Evolutionary conservation across 2,329 filamentous ascomycete species (phyloP).

Genomic region (Huntiella abstrusa): DNA sequence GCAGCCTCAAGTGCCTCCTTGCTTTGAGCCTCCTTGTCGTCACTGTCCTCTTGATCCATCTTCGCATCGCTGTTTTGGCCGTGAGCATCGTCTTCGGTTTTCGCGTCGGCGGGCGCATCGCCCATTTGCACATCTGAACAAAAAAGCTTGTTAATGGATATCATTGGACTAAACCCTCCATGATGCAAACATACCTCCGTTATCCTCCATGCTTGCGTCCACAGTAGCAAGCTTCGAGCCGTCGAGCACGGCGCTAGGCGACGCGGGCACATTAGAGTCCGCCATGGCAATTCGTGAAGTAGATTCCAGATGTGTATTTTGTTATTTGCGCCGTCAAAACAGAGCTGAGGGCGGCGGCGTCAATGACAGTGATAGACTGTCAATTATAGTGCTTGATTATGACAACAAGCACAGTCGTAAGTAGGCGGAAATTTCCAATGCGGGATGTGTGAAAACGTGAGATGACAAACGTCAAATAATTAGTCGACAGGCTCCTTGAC

Average conservation of each 20-base stretch:
- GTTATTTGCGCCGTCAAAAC: too few relatives aligned
- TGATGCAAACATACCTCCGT: constrained; percentile 7
- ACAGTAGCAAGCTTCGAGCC: constrained; percentile 1
- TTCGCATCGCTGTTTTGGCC: constrained; percentile 24
- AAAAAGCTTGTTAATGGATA: background rate
- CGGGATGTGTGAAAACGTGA: too few relatives aligned
- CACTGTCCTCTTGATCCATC: constrained; percentile 30
- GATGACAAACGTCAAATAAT: too few relatives aligned
- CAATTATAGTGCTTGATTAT: too few relatives aligned
- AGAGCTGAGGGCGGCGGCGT: too few relatives aligned
- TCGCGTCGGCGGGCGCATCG: constrained; percentile 28
- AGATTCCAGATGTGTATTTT: background rate
- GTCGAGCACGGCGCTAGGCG: background rate
- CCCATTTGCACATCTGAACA: constrained; percentile 44
- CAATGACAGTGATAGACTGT: too few relatives aligned
- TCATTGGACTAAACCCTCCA: background rate
- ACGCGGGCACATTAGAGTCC: background rate
- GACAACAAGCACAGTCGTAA: too few relatives aligned
- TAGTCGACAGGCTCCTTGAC: too few relatives aligned
- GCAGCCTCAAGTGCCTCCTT: constrained; percentile 71
- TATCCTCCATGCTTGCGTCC: constrained; percentile 6
- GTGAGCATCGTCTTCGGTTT: constrained; percentile 48
- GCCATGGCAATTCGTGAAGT: constrained; percentile 6
- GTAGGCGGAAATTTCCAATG: too few relatives aligned
- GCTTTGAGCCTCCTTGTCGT: constrained; percentile 42